Conservation (phyloP, 1,284 basidiomycete genomes). For the Fomitopsis schrenkii region DNA sequence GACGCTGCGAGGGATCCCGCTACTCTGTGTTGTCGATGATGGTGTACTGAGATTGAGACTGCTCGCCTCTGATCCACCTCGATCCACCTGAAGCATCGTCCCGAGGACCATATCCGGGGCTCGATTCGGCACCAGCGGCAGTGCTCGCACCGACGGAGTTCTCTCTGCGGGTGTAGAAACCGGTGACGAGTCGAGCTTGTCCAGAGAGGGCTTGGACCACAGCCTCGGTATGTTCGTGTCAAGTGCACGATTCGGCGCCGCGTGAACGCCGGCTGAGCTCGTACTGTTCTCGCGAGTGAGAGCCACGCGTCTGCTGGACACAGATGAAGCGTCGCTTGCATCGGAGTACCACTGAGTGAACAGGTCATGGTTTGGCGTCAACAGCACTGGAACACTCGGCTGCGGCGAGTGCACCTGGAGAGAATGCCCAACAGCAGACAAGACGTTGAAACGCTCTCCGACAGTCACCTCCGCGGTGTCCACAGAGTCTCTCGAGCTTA, state of each 20-base stretch:
- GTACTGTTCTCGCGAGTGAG: neutral
- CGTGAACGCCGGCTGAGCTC: neutral
- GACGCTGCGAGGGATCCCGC: neutral
- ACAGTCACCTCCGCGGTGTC: neutral
- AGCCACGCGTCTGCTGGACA: neutral
- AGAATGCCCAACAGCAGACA: neutral
- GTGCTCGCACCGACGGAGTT: neutral
- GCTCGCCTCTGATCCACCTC: neutral
- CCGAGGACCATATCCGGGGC: neutral
- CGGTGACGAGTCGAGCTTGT: neutral
- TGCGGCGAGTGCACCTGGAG: neutral
- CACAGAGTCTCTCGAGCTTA: neutral
- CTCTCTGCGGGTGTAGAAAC: conserved; percentile 2
- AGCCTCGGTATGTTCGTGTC: neutral
- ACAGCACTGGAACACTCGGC: neutral
- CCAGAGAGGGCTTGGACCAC: neutral
- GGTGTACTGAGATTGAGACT: neutral
- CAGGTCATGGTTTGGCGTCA: neutral
- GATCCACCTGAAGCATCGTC: neutral
- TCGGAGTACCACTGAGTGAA: neutral
- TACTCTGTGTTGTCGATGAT: neutral
- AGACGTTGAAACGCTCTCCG: neutral
- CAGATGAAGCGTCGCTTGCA: neutral
- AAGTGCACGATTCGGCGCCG: neutral
- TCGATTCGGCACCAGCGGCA: conserved; percentile 3